These are phyloP conservation scores for Saturnispora sekii DNA, from an alignment of 805 yeast species.

Conservation along the genomic window DNA sequence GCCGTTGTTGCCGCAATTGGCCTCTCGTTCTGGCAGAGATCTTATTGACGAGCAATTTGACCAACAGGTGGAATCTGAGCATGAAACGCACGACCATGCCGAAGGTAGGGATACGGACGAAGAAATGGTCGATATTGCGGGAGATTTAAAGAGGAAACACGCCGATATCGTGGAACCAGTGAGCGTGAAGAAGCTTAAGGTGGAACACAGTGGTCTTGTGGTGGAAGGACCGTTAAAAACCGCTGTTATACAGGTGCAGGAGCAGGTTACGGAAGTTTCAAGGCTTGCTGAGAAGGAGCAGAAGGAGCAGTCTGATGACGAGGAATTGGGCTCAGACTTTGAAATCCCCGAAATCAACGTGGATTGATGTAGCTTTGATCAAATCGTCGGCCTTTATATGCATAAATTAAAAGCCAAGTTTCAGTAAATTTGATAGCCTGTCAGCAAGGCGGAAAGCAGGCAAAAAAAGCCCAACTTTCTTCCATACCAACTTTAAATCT, in stretches of 20 bases:
- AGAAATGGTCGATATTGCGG: slow-evolving; percentile 8
- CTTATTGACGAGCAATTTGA: not conserved
- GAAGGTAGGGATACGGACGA: not conserved
- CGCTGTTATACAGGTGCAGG: slow-evolving; percentile 3
- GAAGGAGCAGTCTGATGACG: slow-evolving; percentile 11
- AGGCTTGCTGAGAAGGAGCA: slow-evolving; percentile 18
- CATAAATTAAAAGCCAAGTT: not conserved
- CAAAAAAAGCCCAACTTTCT: slow-evolving; percentile 1
- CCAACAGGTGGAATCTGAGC: slow-evolving; percentile 5
- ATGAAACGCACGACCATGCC: slow-evolving; percentile 15
- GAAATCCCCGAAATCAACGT: slow-evolving; percentile 30
- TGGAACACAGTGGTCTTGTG: slow-evolving; percentile 12
- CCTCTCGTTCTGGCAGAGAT: slow-evolving; percentile 5
- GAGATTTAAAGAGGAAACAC: slow-evolving; percentile 9
- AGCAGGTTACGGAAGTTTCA: slow-evolving; percentile 5
- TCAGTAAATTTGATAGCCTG: slow-evolving; percentile 1
- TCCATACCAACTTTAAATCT: not conserved
- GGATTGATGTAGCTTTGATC: slow-evolving; percentile 12
- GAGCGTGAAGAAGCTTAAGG: slow-evolving; percentile 2
- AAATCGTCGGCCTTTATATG: too few species aligned
- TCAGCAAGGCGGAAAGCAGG: not conserved
- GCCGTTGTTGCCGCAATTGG: slow-evolving; percentile 34
- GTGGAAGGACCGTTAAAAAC: slow-evolving; percentile 12
- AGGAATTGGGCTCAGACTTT: slow-evolving; percentile 26
- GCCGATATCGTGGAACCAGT: slow-evolving; percentile 8